Evolutionary conservation across 2,329 filamentous ascomycete genomes (phyloP).

Genomic region (Lithohypha guttulata): DNA sequence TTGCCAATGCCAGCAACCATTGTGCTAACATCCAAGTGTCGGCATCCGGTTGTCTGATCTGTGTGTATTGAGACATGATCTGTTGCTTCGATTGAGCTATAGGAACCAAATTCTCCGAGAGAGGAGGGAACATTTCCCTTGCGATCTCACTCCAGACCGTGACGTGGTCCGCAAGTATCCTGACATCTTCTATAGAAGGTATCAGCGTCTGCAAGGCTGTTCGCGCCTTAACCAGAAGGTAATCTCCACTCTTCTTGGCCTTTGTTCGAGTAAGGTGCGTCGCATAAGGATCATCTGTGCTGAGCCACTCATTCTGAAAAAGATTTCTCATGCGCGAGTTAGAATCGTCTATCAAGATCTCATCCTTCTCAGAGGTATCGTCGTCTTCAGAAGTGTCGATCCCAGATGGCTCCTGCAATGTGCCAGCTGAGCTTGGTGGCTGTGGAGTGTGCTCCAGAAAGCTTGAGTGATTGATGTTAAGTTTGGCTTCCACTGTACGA

Average conservation of each 20-base stretch:
- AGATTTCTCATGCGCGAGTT: conserved; percentile 11
- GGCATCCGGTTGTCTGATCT: conserved; percentile 8
- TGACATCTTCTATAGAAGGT: conserved; percentile 8
- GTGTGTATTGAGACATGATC: conserved; percentile 9
- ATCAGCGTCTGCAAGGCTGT: conserved; percentile 12
- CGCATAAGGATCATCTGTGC: conserved; percentile 1
- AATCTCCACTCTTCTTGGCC: conserved; percentile 2
- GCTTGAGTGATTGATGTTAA: conserved; percentile 5
- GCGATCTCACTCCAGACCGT: conserved; percentile 7
- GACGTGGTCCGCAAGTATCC: conserved; percentile 5
- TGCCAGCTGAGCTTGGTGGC: not conserved
- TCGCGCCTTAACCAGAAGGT: conserved; percentile 11
- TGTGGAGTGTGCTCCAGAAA: not conserved
- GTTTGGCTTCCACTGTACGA: conserved; percentile 9
- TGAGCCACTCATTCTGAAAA: conserved; percentile 14
- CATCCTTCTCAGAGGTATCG: conserved; percentile 10
- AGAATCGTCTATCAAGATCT: conserved; percentile 10
- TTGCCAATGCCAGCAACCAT: conserved; percentile 13
- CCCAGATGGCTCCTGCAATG: not conserved
- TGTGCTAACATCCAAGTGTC: conserved; percentile 10
- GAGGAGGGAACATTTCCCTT: not conserved
- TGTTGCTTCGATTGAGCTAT: conserved; percentile 10
- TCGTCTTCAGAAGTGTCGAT: conserved; percentile 2
- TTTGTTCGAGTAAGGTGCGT: conserved; percentile 2
- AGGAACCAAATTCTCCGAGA: conserved; percentile 8